phyloP scores from a whole-genome alignment of 176 grass and related monocot genomes.

The Lolium perenne region DNA sequence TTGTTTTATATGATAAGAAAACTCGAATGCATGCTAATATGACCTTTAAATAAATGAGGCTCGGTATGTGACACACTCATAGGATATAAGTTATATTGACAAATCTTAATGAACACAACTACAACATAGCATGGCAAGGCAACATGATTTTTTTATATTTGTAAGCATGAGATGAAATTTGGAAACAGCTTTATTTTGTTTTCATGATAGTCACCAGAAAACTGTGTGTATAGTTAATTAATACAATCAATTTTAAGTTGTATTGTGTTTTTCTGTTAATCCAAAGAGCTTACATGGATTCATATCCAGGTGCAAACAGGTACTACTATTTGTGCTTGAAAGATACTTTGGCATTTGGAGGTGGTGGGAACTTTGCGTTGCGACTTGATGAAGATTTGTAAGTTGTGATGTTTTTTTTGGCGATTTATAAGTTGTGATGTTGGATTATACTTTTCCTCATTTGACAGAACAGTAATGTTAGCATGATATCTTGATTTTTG shows the following conservation, averaged over 20 bases:
- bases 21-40: too few species aligned
- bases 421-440: constrained; percentile 71
- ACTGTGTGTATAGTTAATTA: not conserved
- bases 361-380: constrained; percentile 79
- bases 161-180: not conserved
- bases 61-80: not conserved
- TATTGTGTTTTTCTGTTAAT: constrained; percentile 16
- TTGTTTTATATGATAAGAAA: too few species aligned
- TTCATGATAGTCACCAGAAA: not conserved
- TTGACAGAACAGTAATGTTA: not conserved
- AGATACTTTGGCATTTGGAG: constrained; percentile 87
- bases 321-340: constrained; percentile 92
- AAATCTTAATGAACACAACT: not conserved
- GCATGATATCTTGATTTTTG: constrained; percentile 38
- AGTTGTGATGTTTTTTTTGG: constrained; percentile 51
- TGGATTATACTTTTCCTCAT: constrained; percentile 19
- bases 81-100: not conserved
- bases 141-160: not conserved
- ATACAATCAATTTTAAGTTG: not conserved
- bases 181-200: not conserved
- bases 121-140: not conserved
- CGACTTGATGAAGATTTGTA: constrained; percentile 90
- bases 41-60: too few species aligned
- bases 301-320: constrained; percentile 72
- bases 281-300: constrained; percentile 30